Evolutionary conservation across 2,329 filamentous ascomycete species (phyloP).

Genomic region (Pezicula neosporulosa): DNA sequence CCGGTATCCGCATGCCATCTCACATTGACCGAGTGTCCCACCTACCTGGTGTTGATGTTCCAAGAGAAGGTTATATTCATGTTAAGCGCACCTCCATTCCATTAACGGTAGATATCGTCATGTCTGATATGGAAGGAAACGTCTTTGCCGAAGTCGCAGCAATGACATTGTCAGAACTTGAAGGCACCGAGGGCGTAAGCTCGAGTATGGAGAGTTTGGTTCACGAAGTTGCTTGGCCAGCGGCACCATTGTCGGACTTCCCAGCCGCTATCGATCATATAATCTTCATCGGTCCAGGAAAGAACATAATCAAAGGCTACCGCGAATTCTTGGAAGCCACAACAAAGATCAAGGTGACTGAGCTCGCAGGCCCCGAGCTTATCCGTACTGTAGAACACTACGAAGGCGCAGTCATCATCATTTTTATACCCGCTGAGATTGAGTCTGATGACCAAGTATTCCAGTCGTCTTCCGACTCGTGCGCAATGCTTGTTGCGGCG

Average conservation of each 20-base stretch:
- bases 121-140: conserved; percentile 26
- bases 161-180: conserved; percentile 38
- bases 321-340: neutral
- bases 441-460: neutral
- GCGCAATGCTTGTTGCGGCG: neutral
- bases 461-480: neutral
- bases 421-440: conserved; percentile 3
- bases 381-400: too few species aligned
- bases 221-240: conserved; percentile 35
- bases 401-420: conserved; percentile 4
- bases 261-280: conserved; percentile 9
- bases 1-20: conserved; percentile 34
- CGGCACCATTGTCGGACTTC: conserved; percentile 29
- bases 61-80: conserved; percentile 33
- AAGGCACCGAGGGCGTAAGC: conserved; percentile 24
- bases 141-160: conserved; percentile 28
- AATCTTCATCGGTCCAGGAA: conserved; percentile 24
- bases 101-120: conserved; percentile 26
- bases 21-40: conserved; percentile 28
- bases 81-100: conserved; percentile 26
- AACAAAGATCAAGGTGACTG: neutral
- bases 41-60: conserved; percentile 15
- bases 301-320: conserved; percentile 15
- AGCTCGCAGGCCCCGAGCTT: conserved; percentile 1
- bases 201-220: conserved; percentile 24